Percentiles rank a stretch among this genome's conserved stretches.
phyloP scores from a whole-genome alignment of 2,329 filamentous ascomycete species.

The Pseudonectria buxi region DNA sequence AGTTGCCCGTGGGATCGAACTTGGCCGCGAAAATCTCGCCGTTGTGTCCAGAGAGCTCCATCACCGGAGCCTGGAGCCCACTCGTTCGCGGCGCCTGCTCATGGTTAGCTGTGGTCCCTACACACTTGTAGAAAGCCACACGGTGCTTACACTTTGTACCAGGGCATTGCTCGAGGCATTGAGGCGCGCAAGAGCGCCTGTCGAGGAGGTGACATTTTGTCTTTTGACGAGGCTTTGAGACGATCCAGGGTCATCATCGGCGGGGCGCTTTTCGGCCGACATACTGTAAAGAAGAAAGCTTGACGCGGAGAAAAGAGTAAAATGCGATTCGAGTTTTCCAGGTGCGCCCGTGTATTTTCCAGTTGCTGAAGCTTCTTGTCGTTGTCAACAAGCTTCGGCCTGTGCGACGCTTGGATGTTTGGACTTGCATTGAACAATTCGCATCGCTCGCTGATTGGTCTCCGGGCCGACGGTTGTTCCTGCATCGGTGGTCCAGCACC shows the following conservation, averaged over 20 bases:
- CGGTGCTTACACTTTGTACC: slow-evolving; percentile 41
- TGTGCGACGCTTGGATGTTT: slow-evolving; percentile 1
- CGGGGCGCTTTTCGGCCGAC: slow-evolving; percentile 87
- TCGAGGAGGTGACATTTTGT: slow-evolving; percentile 58
- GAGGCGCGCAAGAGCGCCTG: slow-evolving; percentile 42
- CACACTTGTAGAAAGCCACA: not conserved
- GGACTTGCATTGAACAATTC: slow-evolving; percentile 14
- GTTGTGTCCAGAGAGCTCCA: slow-evolving; percentile 79
- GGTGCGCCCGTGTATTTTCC: slow-evolving; percentile 4
- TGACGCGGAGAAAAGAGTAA: not conserved
- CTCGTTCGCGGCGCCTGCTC: slow-evolving; percentile 70
- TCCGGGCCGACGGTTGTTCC: slow-evolving; percentile 32
- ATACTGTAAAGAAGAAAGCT: slow-evolving; percentile 41
- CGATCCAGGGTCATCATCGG: slow-evolving; percentile 73
- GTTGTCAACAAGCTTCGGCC: too few species aligned
- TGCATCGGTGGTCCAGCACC: slow-evolving; percentile 15
- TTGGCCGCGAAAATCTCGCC: slow-evolving; percentile 87
- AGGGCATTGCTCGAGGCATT: slow-evolving; percentile 44
- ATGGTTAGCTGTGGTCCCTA: slow-evolving; percentile 8
- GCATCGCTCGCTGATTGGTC: slow-evolving; percentile 20
- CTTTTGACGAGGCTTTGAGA: slow-evolving; percentile 83
- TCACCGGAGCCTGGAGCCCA: slow-evolving; percentile 79
- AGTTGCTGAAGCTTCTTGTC: slow-evolving; percentile 9
- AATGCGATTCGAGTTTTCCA: slow-evolving; percentile 7
- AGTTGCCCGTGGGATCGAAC: slow-evolving; percentile 81